Evolutionary conservation across 1,139 yeast genomes (phyloP).

Genomic region (Debaryomyces nepalensis): DNA sequence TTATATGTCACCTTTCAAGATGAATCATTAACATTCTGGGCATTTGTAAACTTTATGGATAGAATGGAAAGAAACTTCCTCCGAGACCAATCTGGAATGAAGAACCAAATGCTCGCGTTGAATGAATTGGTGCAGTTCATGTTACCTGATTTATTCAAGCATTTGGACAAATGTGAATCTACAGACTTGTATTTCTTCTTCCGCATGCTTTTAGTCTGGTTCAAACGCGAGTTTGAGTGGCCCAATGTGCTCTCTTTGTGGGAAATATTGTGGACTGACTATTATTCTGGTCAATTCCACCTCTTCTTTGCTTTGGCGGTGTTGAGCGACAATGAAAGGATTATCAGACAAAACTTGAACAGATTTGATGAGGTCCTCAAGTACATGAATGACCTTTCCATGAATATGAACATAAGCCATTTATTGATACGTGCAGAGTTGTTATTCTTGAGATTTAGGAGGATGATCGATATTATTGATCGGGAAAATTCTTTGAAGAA

Average conservation of each 20-base stretch:
- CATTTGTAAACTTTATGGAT: conserved; percentile 86
- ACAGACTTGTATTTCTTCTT: conserved; percentile 91
- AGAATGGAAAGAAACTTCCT: conserved; percentile 94
- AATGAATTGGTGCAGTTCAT: conserved; percentile 85
- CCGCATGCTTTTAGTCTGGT: conserved; percentile 94
- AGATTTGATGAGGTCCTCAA: conserved; percentile 90
- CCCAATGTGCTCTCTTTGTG: conserved; percentile 77
- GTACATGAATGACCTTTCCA: conserved; percentile 88
- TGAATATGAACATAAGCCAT: conserved; percentile 73
- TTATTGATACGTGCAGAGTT: conserved; percentile 80
- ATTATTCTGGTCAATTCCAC: conserved; percentile 82
- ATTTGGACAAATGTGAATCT: conserved; percentile 85
- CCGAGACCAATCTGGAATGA: conserved; percentile 92
- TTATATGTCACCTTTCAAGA: conserved; percentile 77
- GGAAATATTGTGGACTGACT: conserved; percentile 94
- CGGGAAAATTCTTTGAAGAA: conserved; percentile 46
- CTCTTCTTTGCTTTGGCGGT: conserved; percentile 86
- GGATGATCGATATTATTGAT: conserved; percentile 79
- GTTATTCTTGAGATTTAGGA: conserved; percentile 75
- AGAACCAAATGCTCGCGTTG: conserved; percentile 79
- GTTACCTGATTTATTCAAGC: conserved; percentile 83
- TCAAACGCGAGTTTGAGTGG: conserved; percentile 87
- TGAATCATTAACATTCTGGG: conserved; percentile 85
- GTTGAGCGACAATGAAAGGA: conserved; percentile 81
- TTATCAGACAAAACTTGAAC: conserved; percentile 71